Base-by-base conservation (phyloP, 2,329 filamentous ascomycete genomes). In the Ascochyta fabae region DNA sequence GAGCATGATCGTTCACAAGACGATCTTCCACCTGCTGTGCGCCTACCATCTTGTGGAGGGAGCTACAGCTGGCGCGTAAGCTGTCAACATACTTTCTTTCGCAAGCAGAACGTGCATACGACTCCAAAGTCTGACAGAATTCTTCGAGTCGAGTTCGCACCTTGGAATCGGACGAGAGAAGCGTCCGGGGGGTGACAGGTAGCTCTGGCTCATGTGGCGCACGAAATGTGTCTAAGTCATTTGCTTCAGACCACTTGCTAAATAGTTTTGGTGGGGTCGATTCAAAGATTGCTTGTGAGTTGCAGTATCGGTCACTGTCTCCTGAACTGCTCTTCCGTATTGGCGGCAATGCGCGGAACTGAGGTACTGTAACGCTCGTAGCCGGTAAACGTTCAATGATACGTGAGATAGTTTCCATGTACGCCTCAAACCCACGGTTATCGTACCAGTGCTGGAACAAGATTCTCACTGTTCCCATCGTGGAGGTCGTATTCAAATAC, bases 341-440 rank as follows among this genome's bases (percentile, higher is more conserved):
- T 4, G 53, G 50, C 10, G 29, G 7, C 15, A 35, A 24, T 26
- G 43, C 40, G 26, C 3, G 4, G 29, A 48, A 55, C 7, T 7
- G 49, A 15, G 43, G 41, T 23, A 6, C 10, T 6, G 33, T 19
- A 8, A 64, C 40, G 0, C 13, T 3, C 1, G 41, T 10, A 12
- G 43, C 46, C 5, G 1, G 16, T 31, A 67, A 60, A 27, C n/a
- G 54, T 40, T 50, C 54, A 2, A 67, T 15, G 43, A 26, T 16
- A 35, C 56, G 35, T 22, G 43, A 48, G 48, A 71, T 0, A 27
- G 60, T 12, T 67, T 58, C 26, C 43, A 73, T 56, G 46, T 73
- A 73, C 4, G 56, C 2, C 22, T 52, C 22, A 75, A 83, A 62
- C 76, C 63, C 0, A 73, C 76, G 19, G 82, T 71, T 19, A 80